phyloP scores from a whole-genome alignment of 2,329 filamentous ascomycete genomes.

The Taxawa tesnikishii region DNA sequence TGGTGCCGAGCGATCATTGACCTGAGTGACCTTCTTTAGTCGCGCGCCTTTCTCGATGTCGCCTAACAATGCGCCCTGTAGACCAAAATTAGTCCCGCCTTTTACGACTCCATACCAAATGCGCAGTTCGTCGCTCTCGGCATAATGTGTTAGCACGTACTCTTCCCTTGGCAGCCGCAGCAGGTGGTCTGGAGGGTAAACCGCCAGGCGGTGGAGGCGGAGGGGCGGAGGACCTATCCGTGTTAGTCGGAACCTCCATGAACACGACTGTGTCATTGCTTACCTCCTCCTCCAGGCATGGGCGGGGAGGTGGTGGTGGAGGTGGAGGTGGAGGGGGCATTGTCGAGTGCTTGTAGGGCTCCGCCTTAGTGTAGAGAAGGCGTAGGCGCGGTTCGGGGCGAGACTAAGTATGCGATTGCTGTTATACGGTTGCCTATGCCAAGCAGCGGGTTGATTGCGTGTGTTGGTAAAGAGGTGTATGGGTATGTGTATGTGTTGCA shows the following conservation, averaged over 20 bases:
- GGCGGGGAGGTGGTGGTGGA: conserved; percentile 47
- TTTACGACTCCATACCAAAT: conserved; percentile 1
- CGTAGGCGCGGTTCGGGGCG: too few species aligned
- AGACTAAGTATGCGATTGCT: too few species aligned
- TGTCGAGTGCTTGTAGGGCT: not conserved
- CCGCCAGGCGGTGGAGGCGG: conserved; percentile 48
- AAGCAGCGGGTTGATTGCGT: too few species aligned
- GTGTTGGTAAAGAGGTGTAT: too few species aligned
- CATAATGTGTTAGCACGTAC: conserved; percentile 37
- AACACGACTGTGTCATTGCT: not conserved
- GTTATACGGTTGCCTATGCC: too few species aligned
- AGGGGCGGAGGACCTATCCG: conserved; percentile 43
- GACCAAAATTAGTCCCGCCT: too few species aligned
- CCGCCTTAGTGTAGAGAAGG: too few species aligned
- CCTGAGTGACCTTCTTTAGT: conserved; percentile 68
- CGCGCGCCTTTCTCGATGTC: conserved; percentile 74
- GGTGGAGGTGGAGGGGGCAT: conserved; percentile 55
- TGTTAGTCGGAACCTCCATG: conserved; percentile 1
- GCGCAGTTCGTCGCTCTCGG: not conserved
- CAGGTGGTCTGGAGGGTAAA: conserved; percentile 46
- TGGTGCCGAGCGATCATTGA: conserved; percentile 87
- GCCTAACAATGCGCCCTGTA: conserved; percentile 68
- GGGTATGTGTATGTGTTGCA: too few species aligned
- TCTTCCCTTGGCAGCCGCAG: conserved; percentile 43
- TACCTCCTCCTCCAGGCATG: conserved; percentile 40